Conservation (phyloP, 306 rosid species). For the Cyclanthera cordifolia region DNA sequence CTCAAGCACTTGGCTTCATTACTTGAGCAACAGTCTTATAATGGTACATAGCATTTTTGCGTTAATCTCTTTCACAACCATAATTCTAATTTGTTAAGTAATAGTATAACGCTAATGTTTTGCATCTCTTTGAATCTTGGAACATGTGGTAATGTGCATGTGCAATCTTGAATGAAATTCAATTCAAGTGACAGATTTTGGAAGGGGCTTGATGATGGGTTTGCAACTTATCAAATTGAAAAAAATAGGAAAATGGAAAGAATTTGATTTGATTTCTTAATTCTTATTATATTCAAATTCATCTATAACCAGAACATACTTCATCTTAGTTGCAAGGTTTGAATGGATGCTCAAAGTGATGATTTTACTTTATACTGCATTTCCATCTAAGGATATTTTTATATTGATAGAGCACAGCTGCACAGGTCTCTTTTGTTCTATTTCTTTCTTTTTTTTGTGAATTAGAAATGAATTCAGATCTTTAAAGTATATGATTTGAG, state of each 20-base stretch:
- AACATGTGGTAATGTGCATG: neutral
- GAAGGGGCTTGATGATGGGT: neutral
- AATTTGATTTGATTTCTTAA: neutral
- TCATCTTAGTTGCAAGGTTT: neutral
- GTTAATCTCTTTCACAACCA: neutral
- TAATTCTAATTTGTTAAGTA: neutral
- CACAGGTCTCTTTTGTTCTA: neutral
- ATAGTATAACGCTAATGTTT: neutral
- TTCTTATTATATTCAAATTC: neutral
- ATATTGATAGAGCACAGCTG: neutral
- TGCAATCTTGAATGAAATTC: neutral
- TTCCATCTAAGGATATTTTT: neutral
- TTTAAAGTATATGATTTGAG: neutral
- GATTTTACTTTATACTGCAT: neutral
- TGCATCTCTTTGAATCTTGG: neutral
- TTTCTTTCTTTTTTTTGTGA: neutral
- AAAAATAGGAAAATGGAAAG: neutral
- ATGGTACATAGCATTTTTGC: constrained; percentile 17
- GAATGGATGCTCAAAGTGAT: neutral
- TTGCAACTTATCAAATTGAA: neutral
- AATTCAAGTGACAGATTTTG: neutral
- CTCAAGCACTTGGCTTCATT: constrained; percentile 8
- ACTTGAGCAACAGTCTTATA: constrained; percentile 19
- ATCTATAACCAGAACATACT: neutral
- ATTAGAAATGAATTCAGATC: neutral